Base-by-base conservation (phyloP, 2,329 filamentous ascomycete species). In the Botryotinia narcissicola region DNA sequence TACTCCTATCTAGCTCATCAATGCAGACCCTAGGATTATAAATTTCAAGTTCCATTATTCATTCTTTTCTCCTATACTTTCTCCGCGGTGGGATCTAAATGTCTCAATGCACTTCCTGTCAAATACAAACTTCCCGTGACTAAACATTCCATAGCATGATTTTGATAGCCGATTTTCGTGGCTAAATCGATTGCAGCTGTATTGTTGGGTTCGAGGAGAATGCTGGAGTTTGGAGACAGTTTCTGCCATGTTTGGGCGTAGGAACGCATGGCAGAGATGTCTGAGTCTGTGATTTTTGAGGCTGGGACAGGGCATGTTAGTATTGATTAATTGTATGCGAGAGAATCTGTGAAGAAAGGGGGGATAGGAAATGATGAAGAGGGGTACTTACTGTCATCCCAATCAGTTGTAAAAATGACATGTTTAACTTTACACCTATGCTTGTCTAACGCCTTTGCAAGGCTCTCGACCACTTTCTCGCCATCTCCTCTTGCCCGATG, bases 111-210 rank as follows among this genome's bases (percentile, higher is more conserved):
- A 20, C 86, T 87, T 0, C 89, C 88, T 0, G 90, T 86, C 2
- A 91, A 83, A 79, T 90, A 87, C 76, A 90, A 81, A 79, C 88
- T 90, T 2, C 89, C 89, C 12, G 88, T 91, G 61, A 90, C 83
- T n/a, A 90, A 74, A 20, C 72, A 72, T 51, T 78, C 74, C 59
- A 77, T 75, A 54, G 82, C 78, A 71, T 48, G 74, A 74, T 77
- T 71, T 3, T 74, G 14, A 71, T 74, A 5, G 81, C 72, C 20
- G 32, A 88, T 78, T 0, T 77, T 77, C 14, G 85, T 81, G 6
- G 84, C 85, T 59, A 83, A 81, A 40, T 84, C 82, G 37, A 90
- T 83, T 22, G 88, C 87, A 70, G 87, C 85, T 72, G 88, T 83
- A 42, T 89, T 87, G 14, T 85, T 88, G 8, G 86, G 84, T 37